These are phyloP conservation scores for Cyberlindnera bimundalis DNA, from an alignment of 805 yeast genomes.

Conservation along the genomic window DNA sequence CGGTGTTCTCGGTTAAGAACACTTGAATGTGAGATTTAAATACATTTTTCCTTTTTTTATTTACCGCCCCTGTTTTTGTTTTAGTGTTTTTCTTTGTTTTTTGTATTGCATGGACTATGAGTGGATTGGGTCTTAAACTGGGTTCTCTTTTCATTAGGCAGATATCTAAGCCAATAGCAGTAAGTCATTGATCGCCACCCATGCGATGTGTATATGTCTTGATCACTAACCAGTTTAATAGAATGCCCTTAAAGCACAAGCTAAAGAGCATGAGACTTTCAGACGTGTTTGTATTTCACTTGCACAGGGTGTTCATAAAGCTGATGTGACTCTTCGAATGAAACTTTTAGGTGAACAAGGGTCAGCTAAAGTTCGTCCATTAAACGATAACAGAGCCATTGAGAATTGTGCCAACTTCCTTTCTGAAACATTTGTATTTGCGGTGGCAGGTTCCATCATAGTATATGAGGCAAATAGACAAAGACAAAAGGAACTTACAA, in stretches of 20 bases:
- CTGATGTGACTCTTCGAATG: conserved; percentile 62
- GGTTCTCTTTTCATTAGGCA: conserved; percentile 70
- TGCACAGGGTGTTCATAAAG: conserved; percentile 68
- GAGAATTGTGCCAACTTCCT: conserved; percentile 78
- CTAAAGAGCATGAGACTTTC: conserved; percentile 67
- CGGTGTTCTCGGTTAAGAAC: too few relatives aligned
- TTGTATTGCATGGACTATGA: conserved; percentile 57
- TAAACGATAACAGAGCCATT: conserved; percentile 78
- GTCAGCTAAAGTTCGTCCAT: conserved; percentile 57
- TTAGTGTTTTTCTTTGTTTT: too few relatives aligned
- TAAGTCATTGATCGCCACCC: neutral
- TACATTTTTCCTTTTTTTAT: too few relatives aligned
- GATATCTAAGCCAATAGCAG: conserved; percentile 74
- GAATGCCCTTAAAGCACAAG: conserved; percentile 66
- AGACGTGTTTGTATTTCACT: conserved; percentile 57
- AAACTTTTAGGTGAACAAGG: conserved; percentile 37
- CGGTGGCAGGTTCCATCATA: conserved; percentile 76
- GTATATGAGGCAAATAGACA: conserved; percentile 69
- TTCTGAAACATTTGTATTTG: conserved; percentile 72
- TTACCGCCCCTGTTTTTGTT: too few relatives aligned
- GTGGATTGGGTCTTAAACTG: conserved; percentile 72
- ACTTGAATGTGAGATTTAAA: too few relatives aligned
- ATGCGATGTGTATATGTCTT: neutral
- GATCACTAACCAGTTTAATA: conserved; percentile 11
- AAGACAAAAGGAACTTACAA: conserved; percentile 55